phyloP scores from a whole-genome alignment of 306 rosid genomes.

The Acacia melanoxylon region DNA sequence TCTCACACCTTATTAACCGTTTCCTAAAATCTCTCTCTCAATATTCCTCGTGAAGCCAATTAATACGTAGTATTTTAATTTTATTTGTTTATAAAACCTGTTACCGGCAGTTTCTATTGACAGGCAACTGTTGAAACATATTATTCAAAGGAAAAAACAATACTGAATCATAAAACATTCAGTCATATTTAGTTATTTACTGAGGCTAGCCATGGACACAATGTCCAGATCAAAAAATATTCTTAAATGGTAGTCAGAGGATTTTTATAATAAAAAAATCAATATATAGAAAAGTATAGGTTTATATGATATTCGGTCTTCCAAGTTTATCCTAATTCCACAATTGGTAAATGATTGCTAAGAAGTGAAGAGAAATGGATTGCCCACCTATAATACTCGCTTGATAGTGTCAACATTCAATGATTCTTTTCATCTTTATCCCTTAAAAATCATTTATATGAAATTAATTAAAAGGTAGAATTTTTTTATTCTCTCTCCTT shows the following conservation, averaged over 20 bases:
- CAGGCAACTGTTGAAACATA: not conserved
- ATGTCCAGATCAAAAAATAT: not conserved
- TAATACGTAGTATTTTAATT: not conserved
- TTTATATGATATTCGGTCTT: too few species aligned
- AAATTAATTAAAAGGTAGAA: too few species aligned
- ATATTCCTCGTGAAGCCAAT: not conserved
- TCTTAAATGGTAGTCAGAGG: not conserved
- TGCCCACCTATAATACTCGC: too few species aligned
- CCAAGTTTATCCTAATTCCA: too few species aligned
- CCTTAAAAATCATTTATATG: too few species aligned
- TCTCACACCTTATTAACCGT: not conserved
- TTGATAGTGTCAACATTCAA: too few species aligned
- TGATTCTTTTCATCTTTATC: too few species aligned
- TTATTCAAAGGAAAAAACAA: not conserved
- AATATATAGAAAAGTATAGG: too few species aligned
- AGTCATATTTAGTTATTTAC: not conserved
- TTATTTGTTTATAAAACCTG: not conserved
- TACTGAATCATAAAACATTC: not conserved
- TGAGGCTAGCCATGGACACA: not conserved
- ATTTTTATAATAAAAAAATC: not conserved
- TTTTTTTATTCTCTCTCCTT: too few species aligned
- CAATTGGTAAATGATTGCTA: too few species aligned
- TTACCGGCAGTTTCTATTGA: not conserved
- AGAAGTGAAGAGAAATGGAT: too few species aligned
- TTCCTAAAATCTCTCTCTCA: conserved; percentile 4